Evolutionary conservation across 192 early-diverging fungal species (phyloP).

Genomic region (Ambispora gerdemannii): DNA sequence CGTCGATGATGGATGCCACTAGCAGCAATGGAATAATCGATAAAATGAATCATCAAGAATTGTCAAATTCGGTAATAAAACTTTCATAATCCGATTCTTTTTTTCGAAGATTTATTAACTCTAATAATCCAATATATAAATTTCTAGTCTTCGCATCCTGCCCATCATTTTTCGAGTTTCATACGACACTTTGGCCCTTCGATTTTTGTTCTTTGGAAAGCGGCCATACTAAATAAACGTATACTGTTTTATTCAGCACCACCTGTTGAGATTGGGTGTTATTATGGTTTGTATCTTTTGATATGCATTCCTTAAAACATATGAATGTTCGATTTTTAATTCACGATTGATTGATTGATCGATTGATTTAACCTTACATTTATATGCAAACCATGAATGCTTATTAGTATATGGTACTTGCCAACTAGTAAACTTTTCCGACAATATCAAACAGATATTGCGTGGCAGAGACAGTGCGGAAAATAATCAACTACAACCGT

Average conservation of each 20-base stretch:
- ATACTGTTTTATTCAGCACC: slow-evolving; percentile 49
- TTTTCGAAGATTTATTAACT: too few species aligned
- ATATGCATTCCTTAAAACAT: not conserved
- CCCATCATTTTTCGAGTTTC: slow-evolving; percentile 42
- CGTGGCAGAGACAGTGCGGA: too few species aligned
- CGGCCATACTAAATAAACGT: slow-evolving; percentile 46
- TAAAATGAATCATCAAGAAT: too few species aligned
- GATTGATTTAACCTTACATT: not conserved
- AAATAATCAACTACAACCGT: slow-evolving; percentile 33
- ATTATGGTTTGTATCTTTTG: slow-evolving; percentile 41
- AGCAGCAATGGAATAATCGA: too few species aligned
- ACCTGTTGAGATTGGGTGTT: slow-evolving; percentile 47
- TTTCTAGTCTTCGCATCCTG: too few species aligned
- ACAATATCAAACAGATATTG: slow-evolving; percentile 7
- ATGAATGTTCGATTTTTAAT: not conserved
- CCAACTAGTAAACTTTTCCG: slow-evolving; percentile 44
- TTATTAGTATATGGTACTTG: slow-evolving; percentile 47
- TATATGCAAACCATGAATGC: not conserved
- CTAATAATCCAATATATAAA: too few species aligned
- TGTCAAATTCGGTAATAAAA: too few species aligned
- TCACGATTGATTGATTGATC: not conserved
- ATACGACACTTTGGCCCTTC: slow-evolving; percentile 48
- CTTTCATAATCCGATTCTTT: too few species aligned
- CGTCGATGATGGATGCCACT: too few species aligned
- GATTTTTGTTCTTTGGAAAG: slow-evolving; percentile 54